phyloP scores from a whole-genome alignment of 306 rosid species.

The Arachis stenosperma region DNA sequence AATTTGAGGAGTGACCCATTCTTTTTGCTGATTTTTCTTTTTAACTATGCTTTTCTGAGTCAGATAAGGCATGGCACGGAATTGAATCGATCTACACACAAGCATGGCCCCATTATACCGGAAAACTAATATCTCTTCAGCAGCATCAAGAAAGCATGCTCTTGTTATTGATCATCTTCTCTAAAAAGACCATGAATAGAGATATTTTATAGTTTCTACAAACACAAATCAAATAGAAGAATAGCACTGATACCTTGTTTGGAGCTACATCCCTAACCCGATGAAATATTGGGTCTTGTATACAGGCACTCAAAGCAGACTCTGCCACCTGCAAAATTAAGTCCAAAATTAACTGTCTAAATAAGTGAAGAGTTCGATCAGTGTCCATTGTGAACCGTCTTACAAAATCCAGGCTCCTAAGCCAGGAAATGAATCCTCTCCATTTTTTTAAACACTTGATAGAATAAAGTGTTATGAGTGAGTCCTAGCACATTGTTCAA shows the following conservation, averaged over 20 bases:
- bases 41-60: constrained; percentile 2
- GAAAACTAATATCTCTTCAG: constrained; percentile 27
- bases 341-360: constrained; percentile 19
- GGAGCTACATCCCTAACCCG: constrained; percentile 97
- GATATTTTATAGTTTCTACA: constrained; percentile 1
- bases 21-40: constrained; percentile 4
- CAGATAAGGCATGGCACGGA: background rate
- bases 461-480: too few species aligned
- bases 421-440: background rate
- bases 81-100: background rate
- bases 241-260: constrained; percentile 65
- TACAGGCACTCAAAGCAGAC: constrained; percentile 65
- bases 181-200: constrained; percentile 7
- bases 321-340: constrained; percentile 72
- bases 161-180: constrained; percentile 28
- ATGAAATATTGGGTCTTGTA: constrained; percentile 68
- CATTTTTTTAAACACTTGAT: too few species aligned
- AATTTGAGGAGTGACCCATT: constrained; percentile 1
- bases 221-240: constrained; percentile 15
- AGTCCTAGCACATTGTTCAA: too few species aligned
- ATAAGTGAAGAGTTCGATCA: constrained; percentile 10
- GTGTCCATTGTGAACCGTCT: constrained; percentile 15
- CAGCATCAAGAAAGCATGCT: constrained; percentile 50
- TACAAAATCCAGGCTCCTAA: constrained; percentile 14
- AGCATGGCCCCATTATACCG: background rate